phyloP scores from a whole-genome alignment of 768 basidiomycete species.

The Gymnopilus dilepis region DNA sequence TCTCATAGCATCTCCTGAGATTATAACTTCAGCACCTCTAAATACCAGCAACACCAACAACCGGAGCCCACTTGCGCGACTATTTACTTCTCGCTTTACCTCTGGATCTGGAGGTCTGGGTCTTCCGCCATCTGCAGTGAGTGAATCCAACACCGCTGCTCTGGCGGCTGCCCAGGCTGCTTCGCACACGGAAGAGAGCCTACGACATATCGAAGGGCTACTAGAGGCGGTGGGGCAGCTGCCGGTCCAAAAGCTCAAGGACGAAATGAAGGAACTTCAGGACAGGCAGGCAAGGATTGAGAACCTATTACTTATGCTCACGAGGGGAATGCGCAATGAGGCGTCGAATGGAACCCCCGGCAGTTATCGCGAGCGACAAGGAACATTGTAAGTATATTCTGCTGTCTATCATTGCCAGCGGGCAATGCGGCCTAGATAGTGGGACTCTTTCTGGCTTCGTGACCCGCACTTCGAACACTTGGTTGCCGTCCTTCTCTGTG shows the following conservation, averaged over 20 bases:
- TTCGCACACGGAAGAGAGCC: conserved; percentile 47
- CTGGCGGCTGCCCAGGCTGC: conserved; percentile 24
- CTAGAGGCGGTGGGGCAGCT: conserved; percentile 67
- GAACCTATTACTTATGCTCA: conserved; percentile 68
- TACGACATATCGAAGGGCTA: conserved; percentile 62
- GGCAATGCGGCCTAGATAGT: too few relatives aligned
- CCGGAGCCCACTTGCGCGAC: conserved; percentile 53
- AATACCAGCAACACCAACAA: conserved; percentile 19
- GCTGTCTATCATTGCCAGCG: too few relatives aligned
- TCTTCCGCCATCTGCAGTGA: conserved; percentile 9
- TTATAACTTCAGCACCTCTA: conserved; percentile 17
- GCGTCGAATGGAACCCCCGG: conserved; percentile 5
- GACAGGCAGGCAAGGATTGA: conserved; percentile 83
- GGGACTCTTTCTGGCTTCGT: too few relatives aligned
- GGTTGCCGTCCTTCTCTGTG: too few relatives aligned
- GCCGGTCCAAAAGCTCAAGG: conserved; percentile 70
- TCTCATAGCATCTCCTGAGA: conserved; percentile 21
- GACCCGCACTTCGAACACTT: too few relatives aligned
- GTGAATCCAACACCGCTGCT: conserved; percentile 18
- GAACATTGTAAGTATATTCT: not conserved
- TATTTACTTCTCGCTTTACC: conserved; percentile 41
- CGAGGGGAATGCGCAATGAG: conserved; percentile 66
- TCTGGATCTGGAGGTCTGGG: conserved; percentile 1
- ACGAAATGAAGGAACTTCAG: conserved; percentile 86
- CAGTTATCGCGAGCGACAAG: conserved; percentile 8